Evolutionary conservation across 352 stramenopile genomes (phyloP), one percentile per base, ranked within the genome.

Genomic region (Blastocystis sp.): DNA sequence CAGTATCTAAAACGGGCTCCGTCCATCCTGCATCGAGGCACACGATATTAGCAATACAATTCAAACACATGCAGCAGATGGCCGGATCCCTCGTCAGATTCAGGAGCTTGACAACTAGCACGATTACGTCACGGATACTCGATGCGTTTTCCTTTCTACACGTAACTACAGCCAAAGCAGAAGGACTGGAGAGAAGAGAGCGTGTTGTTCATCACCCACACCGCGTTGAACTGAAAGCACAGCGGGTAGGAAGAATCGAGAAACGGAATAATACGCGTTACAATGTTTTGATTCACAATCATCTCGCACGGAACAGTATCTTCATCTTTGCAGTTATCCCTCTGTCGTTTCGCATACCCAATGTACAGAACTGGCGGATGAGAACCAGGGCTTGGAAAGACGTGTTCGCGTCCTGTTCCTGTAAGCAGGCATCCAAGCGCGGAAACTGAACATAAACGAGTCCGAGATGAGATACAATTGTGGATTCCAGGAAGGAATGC

Each of bases 191-290:
- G 19, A n/a, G 62, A 24, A 63, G 33, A 61, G 21, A 61, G 29
- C 6, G 60, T 63, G 60, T 80, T 80, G 21, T 62, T 35, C 2
- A 80, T 10, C 35, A 80, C 35, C 69, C 69, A 80, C 45, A 63
- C 3, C 10, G 69, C 69, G 62, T 80, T 80, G 69, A 80, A 80
- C 31, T 80, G 39, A 41, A 80, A 45, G 19, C 29, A 9, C 13
- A 4, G 12, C 26, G 69, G 16, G 62, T 80, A 80, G 10, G 37
- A 16, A 9, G 33, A n/a, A 65, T 62, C 69, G 19, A 80, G n/a
- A 63, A 80, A 80, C 24, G 45, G 69, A 62, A 63, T 35, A 55
- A 78, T 31, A 26, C 10, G 24, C 26, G 33, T 31, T 26, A 78
- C 9, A 2, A 80, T 41, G 10, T 45, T 41, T 19, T 24, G 35